These are phyloP conservation scores for Apiospora aurea DNA, from an alignment of 2,329 filamentous ascomycete genomes.

Conservation along the genomic window DNA sequence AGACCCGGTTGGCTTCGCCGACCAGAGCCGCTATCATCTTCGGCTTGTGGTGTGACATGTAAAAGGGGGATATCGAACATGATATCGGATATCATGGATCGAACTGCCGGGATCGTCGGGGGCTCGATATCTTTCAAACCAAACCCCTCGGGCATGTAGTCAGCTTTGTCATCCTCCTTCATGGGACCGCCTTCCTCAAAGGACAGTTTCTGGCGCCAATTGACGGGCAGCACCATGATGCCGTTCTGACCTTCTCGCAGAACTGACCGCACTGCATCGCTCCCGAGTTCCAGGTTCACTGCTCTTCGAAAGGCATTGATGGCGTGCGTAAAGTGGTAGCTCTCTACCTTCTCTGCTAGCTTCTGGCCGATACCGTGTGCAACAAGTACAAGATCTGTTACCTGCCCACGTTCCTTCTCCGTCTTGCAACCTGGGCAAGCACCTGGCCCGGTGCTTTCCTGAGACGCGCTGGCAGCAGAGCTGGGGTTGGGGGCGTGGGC, in stretches of 20 bases:
- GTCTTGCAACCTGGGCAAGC: conserved; percentile 66
- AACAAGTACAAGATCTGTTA: conserved; percentile 88
- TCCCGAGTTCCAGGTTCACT: conserved; percentile 83
- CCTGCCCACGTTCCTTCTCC: conserved; percentile 69
- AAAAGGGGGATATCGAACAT: conserved; percentile 99
- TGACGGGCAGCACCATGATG: conserved; percentile 92
- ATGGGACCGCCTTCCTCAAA: conserved; percentile 80
- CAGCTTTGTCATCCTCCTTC: conserved; percentile 58
- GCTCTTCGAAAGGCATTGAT: conserved; percentile 89
- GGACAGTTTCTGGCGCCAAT: conserved; percentile 89
- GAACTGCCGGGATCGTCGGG: conserved; percentile 87
- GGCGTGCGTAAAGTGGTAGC: conserved; percentile 95
- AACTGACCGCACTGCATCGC: conserved; percentile 74
- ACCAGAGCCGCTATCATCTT: conserved; percentile 94
- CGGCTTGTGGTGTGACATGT: conserved; percentile 93
- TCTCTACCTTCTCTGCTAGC: conserved; percentile 91
- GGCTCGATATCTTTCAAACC: conserved; percentile 89
- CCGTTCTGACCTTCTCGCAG: conserved; percentile 82
- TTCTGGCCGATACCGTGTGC: conserved; percentile 98
- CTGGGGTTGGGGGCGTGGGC: conserved; percentile 35
- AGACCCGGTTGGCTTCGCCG: conserved; percentile 93
- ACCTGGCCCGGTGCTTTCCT: conserved; percentile 32
- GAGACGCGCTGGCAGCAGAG: conserved; percentile 39
- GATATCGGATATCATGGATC: conserved; percentile 92
- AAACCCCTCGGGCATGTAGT: conserved; percentile 66